A percentile compares a stretch with the other conserved stretches of the same genome.
phyloP scores from a whole-genome alignment of 1,139 yeast genomes.

The Nakaseomyces kungkrabaensis region DNA sequence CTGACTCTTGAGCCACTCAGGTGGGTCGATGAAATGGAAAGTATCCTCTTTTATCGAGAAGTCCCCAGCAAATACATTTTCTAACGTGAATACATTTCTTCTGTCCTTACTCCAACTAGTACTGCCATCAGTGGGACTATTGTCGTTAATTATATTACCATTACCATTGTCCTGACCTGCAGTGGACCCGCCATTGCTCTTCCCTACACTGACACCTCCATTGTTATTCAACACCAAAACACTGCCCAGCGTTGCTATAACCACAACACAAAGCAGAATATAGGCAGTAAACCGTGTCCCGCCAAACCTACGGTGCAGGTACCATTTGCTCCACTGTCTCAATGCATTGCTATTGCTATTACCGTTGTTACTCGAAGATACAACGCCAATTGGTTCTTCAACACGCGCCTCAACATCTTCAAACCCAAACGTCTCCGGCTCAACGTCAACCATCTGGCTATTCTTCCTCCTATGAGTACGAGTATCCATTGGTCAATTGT shows the following conservation, averaged over 20 bases:
- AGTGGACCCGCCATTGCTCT: not conserved
- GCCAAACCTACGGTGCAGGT: not conserved
- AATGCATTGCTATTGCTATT: not conserved
- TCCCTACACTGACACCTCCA: not conserved
- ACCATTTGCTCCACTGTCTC: not conserved
- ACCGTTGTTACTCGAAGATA: not conserved
- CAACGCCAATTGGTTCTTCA: not conserved
- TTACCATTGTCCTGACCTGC: not conserved
- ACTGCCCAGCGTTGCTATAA: not conserved
- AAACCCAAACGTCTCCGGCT: constrained; percentile 1
- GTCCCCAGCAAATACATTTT: constrained; percentile 21
- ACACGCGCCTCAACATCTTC: not conserved
- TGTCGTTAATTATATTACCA: not conserved
- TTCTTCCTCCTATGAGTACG: constrained; percentile 10
- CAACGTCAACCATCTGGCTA: constrained; percentile 7
- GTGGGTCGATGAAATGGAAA: constrained; percentile 29
- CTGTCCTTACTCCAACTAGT: not conserved
- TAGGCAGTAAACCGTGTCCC: not conserved
- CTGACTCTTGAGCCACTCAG: constrained; percentile 15
- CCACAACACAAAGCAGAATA: not conserved
- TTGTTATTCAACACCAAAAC: not conserved
- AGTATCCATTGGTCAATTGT: not conserved
- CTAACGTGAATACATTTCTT: constrained; percentile 15
- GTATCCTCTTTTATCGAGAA: constrained; percentile 18
- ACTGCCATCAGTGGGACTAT: not conserved